Evolutionary conservation across 2,329 filamentous ascomycete species (phyloP), one percentile per base, ranked within the genome.

Genomic region (Aureobasidium musti): DNA sequence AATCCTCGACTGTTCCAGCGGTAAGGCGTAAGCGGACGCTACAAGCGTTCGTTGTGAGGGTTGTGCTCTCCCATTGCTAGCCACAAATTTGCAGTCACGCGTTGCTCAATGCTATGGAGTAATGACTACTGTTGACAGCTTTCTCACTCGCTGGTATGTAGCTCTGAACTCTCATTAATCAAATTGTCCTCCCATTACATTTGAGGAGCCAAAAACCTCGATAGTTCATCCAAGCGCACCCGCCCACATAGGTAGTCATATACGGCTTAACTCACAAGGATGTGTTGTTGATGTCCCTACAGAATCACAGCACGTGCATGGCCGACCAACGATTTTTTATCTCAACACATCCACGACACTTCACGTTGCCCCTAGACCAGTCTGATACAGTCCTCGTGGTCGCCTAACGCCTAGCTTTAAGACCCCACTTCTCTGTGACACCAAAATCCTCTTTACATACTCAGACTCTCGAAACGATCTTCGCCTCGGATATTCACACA

Each of bases 391-490:
- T 14, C 39, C 54, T 59, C 39, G 54, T 59, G 54, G 54, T 21
- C 54, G 21, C 17, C 21, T 21, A 19, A 28, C 4, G 21, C 19
- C 11, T 41, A 28, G 13, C 14, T 21, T n/a, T 7, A 5, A 28
- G n/a, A 41, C 53, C 53, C 53, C 35, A 21, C 53, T 41, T n/a
- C 35, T 8, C 17, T 41, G 35, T 56, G 11, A 56, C 53, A 56
- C 53, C 13, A 26, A 7, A 26, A 28, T 21, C n/a, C 11, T 56
- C 33, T 21, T 28, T n/a, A 37, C 11, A n/a, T 4, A 2, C 14
- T 6, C 21, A 10, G 30, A 4, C 3, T 23, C 8, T 19, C 17
- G 47, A 19, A 10, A 10, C 10, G 10, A 7, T n/a, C 8, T 30
- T n/a, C 4, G 2, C 8, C 2, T 35, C 19, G 10, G 21, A 23